Evolutionary conservation across 768 basidiomycete genomes (phyloP), one percentile per base, ranked within the genome.

Genomic region (Coprinellus aureogranulatus): DNA sequence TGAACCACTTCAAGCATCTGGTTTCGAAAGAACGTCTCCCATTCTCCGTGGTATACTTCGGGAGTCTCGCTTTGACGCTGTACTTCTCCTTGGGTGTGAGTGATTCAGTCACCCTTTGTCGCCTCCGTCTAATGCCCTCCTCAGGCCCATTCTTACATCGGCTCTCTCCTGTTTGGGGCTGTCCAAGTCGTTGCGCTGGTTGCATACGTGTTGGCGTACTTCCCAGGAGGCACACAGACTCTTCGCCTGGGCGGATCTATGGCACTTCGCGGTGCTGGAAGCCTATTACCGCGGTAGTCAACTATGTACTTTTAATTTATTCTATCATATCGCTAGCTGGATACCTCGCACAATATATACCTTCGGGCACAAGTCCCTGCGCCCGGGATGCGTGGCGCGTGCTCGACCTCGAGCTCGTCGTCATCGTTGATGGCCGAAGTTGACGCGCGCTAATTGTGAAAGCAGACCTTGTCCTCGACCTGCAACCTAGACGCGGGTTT

Each of bases 201-300:
- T 14, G 81, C 89, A 14, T 99, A 99, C 68, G 81, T 98, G 6
- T 79, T 94, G 18, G 94, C 94, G 0, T 98, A 98, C 75, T 98
- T 99, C 74, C 97, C 97, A 20, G 94, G 92, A 10, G 96, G 89
- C 27, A 81, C 80, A 27, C 86, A 88, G 63, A 93, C 92, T 1
- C 77, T 94, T 22, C 84, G 88, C 22, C 81, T 94, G 65, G 93
- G 92, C 5, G 85, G 86, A 31, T 86, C 87, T 54, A 77, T 94
- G 62, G 89, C 91, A 1, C 73, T 97, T 22, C 86, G 94, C 37
- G 89, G 95, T 6, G 93, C 92, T 44, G 84, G 90, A 31, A 90
- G 80, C 62, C 77, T 96, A 6, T 76, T 97, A 28, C 94, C 94
- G 10, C 75, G 93, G 65, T 96, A 75, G 75, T 57, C 30, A 41